A percentile compares a stretch with the other conserved stretches of the same genome.
phyloP scores from a whole-genome alignment of 2,329 filamentous ascomycete genomes.

The Xylariaceae sp. region DNA sequence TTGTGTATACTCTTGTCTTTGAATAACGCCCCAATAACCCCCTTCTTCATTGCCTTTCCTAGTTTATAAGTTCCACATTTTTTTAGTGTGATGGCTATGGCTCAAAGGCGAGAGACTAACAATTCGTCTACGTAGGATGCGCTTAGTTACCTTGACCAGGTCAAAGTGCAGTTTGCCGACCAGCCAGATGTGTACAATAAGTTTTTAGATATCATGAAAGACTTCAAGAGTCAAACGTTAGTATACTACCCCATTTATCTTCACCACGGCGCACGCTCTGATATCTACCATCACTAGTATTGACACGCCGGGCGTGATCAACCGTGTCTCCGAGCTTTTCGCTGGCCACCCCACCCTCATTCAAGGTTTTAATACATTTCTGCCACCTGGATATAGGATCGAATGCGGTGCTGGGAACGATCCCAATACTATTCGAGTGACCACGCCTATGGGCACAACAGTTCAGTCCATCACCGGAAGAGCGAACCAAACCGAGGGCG shows the following conservation, averaged over 20 bases:
- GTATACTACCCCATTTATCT: constrained; percentile 45
- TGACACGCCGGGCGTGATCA: constrained; percentile 96
- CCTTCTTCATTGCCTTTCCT: background rate
- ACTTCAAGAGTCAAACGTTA: constrained; percentile 97
- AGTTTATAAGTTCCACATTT: background rate
- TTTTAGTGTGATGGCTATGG: background rate
- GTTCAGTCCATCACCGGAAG: constrained; percentile 80
- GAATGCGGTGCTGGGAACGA: constrained; percentile 95
- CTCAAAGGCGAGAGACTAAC: constrained; percentile 36
- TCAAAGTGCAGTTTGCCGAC: constrained; percentile 97
- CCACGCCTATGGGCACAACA: constrained; percentile 96
- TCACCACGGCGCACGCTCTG: constrained; percentile 38
- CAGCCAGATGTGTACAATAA: constrained; percentile 97
- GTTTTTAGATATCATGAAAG: constrained; percentile 99
- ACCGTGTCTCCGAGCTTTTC: constrained; percentile 93
- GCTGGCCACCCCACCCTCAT: constrained; percentile 95
- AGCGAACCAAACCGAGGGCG: constrained; percentile 54
- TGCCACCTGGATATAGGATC: constrained; percentile 94
- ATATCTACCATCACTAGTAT: constrained; percentile 61
- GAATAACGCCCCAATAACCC: too few relatives aligned
- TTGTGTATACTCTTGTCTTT: too few relatives aligned
- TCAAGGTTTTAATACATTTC: constrained; percentile 97
- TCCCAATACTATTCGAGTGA: constrained; percentile 94
- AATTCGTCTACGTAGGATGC: constrained; percentile 60
- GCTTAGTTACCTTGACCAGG: constrained; percentile 94